Evolutionary conservation across 352 stramenopile species (phyloP).

Genomic region (Plasmopara halstedii): DNA sequence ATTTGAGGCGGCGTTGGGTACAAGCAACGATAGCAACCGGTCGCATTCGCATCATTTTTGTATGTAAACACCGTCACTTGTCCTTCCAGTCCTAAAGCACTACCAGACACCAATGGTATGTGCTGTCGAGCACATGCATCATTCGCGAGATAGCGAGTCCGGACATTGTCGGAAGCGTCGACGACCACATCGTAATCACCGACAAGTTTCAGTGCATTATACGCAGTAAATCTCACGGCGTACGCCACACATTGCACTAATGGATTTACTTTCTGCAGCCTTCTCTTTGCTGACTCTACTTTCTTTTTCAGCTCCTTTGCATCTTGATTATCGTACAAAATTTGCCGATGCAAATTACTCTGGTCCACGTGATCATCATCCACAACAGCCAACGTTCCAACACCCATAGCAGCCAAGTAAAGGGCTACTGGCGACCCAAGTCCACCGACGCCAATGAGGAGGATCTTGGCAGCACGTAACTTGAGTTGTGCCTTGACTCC

Average conservation of each 20-base stretch:
- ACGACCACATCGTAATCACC: conserved; percentile 87
- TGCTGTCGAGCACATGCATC: conserved; percentile 84
- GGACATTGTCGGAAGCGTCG: conserved; percentile 94
- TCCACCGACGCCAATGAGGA: conserved; percentile 92
- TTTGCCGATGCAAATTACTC: conserved; percentile 96
- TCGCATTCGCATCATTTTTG: conserved; percentile 19
- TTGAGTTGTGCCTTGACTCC: conserved; percentile 82
- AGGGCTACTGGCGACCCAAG: conserved; percentile 93
- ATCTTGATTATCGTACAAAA: conserved; percentile 87
- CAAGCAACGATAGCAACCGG: conserved; percentile 94
- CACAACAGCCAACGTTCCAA: conserved; percentile 90
- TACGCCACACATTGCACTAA: conserved; percentile 52
- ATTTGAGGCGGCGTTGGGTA: conserved; percentile 85
- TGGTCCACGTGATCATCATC: conserved; percentile 94
- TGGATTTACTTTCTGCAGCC: conserved; percentile 69
- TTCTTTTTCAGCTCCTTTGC: conserved; percentile 76
- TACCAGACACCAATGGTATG: conserved; percentile 91
- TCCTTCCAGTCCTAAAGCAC: conserved; percentile 93
- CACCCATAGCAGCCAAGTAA: conserved; percentile 92
- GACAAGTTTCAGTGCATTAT: conserved; percentile 82
- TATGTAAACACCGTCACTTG: conserved; percentile 96
- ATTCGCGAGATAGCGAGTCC: conserved; percentile 94
- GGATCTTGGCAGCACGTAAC: conserved; percentile 67
- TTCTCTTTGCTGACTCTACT: conserved; percentile 72
- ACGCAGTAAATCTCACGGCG: conserved; percentile 40